Percentiles rank a stretch among this genome's conserved stretches.
These are phyloP conservation scores for Penicillium fuscoglaucum DNA, from an alignment of 2,329 filamentous ascomycete species.

Conservation along the genomic window DNA sequence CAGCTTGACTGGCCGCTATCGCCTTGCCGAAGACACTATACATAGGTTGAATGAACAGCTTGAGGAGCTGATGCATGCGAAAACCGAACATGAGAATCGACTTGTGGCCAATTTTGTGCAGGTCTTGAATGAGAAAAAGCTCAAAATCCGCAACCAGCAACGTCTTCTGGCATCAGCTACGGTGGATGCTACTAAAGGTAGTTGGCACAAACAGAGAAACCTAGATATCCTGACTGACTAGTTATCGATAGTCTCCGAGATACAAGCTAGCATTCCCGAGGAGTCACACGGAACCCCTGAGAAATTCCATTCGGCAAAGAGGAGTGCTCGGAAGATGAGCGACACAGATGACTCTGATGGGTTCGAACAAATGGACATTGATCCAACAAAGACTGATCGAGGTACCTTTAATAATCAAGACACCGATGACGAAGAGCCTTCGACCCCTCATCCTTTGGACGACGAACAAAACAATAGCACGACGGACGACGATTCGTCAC, in stretches of 20 bases:
- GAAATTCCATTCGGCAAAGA: constrained; percentile 28
- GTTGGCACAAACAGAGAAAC: neutral
- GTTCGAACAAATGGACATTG: constrained; percentile 42
- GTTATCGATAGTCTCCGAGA: constrained; percentile 27
- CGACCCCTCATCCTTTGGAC: constrained; percentile 37
- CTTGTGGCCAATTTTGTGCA: constrained; percentile 60
- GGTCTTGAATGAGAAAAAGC: constrained; percentile 63
- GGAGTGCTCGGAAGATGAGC: constrained; percentile 24
- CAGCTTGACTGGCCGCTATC: constrained; percentile 42
- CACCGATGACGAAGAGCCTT: constrained; percentile 29
- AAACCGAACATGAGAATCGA: constrained; percentile 57
- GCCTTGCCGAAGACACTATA: constrained; percentile 52
- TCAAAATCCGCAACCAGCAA: constrained; percentile 64
- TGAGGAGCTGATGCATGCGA: constrained; percentile 58
- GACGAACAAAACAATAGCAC: constrained; percentile 34
- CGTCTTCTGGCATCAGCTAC: constrained; percentile 55
- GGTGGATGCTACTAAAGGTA: constrained; percentile 43
- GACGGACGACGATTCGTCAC: constrained; percentile 31
- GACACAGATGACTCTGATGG: constrained; percentile 34
- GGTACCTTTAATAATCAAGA: constrained; percentile 20
- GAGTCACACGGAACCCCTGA: constrained; percentile 14
- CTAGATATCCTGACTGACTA: neutral
- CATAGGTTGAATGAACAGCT: constrained; percentile 55
- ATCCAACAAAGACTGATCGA: constrained; percentile 19
- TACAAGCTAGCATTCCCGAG: constrained; percentile 22